Evolutionary conservation across 202 grass and related monocot genomes (phyloP).

Genomic region (Musa balbisiana): DNA sequence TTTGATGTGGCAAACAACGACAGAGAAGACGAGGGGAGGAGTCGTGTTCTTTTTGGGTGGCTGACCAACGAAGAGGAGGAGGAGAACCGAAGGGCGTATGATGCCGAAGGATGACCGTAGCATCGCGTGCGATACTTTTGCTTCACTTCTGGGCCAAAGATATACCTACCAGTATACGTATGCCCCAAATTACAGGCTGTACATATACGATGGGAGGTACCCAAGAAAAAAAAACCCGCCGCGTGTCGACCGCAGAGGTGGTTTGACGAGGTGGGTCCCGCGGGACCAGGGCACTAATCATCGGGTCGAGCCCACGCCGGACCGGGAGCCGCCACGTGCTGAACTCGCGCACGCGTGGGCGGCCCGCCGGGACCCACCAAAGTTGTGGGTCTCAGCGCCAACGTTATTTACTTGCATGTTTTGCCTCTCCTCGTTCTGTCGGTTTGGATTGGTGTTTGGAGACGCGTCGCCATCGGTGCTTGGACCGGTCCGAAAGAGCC

Average conservation of each 20-base stretch:
- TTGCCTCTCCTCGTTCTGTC: background rate
- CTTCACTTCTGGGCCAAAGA: slow-evolving; percentile 60
- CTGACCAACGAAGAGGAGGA: no score
- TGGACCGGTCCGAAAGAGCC: slow-evolving; percentile 39
- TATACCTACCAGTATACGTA: slow-evolving; percentile 11
- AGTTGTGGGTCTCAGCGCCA: no score
- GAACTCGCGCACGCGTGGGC: slow-evolving; percentile 20
- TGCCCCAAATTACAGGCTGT: background rate
- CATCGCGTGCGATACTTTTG: slow-evolving; percentile 53
- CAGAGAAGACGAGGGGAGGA: no score
- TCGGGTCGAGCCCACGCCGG: slow-evolving; percentile 59
- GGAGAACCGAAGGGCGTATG: no score
- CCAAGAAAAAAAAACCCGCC: background rate
- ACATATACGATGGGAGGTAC: no score
- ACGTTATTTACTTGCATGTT: no score
- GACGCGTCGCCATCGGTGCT: slow-evolving; percentile 50
- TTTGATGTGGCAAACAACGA: no score
- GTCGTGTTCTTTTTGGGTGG: background rate
- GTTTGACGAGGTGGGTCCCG: background rate
- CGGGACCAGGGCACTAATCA: slow-evolving; percentile 28
- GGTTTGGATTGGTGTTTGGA: slow-evolving; percentile 48
- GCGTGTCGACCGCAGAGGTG: background rate
- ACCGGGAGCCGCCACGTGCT: slow-evolving; percentile 41
- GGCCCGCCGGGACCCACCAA: slow-evolving; percentile 5
- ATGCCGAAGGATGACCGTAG: slow-evolving; percentile 21